Conservation (phyloP, 2,329 filamentous ascomycete genomes). For the Ambrosiella xylebori region DNA sequence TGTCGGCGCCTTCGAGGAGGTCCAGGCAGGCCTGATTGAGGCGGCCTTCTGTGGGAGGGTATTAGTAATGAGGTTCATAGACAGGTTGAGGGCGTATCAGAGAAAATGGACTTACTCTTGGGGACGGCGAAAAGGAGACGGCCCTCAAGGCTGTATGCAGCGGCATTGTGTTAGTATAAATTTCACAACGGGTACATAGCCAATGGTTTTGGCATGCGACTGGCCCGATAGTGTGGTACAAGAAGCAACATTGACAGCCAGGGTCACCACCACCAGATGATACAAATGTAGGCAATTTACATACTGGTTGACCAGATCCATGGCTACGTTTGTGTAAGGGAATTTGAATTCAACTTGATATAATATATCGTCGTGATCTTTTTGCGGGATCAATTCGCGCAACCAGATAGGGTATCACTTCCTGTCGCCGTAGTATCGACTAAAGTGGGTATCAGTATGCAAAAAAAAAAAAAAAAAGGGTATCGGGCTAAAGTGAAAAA, state of each 20-base stretch:
- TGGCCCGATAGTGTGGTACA: not conserved
- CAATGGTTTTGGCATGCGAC: not conserved
- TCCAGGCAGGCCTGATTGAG: constrained; percentile 78
- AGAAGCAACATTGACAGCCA: too few species aligned
- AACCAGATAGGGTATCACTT: not conserved
- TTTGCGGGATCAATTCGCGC: not conserved
- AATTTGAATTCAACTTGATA: not conserved
- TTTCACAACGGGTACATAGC: not conserved
- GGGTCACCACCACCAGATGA: too few species aligned
- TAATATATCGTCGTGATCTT: not conserved
- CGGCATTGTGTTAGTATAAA: not conserved
- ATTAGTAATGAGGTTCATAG: constrained; percentile 12
- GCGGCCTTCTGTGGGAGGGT: constrained; percentile 54
- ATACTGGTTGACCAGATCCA: constrained; percentile 48
- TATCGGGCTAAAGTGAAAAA: not conserved
- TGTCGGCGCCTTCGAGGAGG: constrained; percentile 81
- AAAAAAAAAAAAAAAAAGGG: not conserved
- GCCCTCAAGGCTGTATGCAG: constrained; percentile 57
- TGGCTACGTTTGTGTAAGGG: constrained; percentile 16
- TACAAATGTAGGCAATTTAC: constrained; percentile 14
- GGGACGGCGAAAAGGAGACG: constrained; percentile 93
- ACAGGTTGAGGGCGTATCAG: not conserved
- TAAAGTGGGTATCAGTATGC: not conserved
- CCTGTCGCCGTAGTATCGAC: not conserved
- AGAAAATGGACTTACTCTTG: constrained; percentile 52